phyloP scores from a whole-genome alignment of 2,329 filamentous ascomycete genomes.

The Stemphylium beticola region DNA sequence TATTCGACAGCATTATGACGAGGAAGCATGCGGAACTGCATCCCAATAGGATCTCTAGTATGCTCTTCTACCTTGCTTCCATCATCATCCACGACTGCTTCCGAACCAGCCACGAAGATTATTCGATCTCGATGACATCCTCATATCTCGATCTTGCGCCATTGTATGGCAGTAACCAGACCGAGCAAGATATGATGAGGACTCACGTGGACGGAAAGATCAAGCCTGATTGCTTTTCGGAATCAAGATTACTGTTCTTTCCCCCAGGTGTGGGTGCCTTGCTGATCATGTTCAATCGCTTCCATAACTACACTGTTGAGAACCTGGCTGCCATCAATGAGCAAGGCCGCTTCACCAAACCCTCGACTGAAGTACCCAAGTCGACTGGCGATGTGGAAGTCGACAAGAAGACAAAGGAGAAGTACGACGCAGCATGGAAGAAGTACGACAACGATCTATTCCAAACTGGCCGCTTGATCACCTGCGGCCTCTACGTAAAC shows the following conservation, averaged over 20 bases:
- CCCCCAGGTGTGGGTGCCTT: conserved; percentile 72
- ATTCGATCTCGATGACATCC: conserved; percentile 69
- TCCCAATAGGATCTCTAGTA: conserved; percentile 74
- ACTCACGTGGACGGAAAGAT: conserved; percentile 70
- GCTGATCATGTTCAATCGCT: conserved; percentile 72
- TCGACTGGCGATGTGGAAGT: conserved; percentile 52
- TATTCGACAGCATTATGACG: conserved; percentile 73
- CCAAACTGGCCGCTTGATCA: conserved; percentile 59
- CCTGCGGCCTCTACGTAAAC: conserved; percentile 61
- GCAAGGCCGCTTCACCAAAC: conserved; percentile 74
- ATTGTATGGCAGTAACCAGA: conserved; percentile 73
- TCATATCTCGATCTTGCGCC: conserved; percentile 78
- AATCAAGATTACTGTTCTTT: conserved; percentile 68
- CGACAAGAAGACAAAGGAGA: conserved; percentile 20
- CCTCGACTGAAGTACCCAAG: conserved; percentile 47
- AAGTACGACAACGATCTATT: conserved; percentile 57
- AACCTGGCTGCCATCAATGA: conserved; percentile 89
- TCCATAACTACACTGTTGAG: conserved; percentile 85
- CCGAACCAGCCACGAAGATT: conserved; percentile 68
- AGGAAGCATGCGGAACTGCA: conserved; percentile 68
- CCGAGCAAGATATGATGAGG: conserved; percentile 69
- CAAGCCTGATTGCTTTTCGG: conserved; percentile 73
- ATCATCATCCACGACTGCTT: conserved; percentile 70
- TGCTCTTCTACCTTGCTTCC: conserved; percentile 76
- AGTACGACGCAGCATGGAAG: conserved; percentile 42